phyloP scores from a whole-genome alignment of 176 grass and related monocot species.

The Hordeum marinum region DNA sequence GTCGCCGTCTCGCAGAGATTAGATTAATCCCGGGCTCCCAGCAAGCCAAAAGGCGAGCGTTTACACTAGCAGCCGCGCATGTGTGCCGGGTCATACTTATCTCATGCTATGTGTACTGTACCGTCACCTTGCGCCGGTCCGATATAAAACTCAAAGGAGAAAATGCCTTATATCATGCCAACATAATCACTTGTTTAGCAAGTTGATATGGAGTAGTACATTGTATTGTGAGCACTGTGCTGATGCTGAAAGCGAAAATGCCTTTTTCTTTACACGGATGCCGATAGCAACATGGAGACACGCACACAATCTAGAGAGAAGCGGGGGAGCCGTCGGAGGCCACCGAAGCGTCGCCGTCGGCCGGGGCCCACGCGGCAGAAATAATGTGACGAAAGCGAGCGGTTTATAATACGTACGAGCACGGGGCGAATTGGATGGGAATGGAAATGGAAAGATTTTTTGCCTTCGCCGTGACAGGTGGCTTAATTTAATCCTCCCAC shows the following conservation, averaged over 20 bases:
- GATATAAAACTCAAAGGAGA: background rate
- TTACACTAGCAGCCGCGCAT: background rate
- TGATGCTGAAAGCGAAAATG: background rate
- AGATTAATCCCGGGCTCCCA: background rate
- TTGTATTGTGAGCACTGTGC: too few species aligned
- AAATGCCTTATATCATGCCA: background rate
- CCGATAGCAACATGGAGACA: background rate
- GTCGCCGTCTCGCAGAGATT: background rate
- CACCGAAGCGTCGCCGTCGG: background rate
- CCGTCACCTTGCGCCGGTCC: background rate
- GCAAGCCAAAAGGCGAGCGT: background rate
- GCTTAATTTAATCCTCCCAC: constrained; percentile 3
- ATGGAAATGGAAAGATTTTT: background rate
- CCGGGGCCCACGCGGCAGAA: background rate
- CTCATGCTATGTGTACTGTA: background rate
- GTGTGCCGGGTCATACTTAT: background rate
- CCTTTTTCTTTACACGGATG: background rate
- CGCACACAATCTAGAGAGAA: background rate
- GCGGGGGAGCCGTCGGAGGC: background rate
- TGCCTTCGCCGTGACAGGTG: background rate
- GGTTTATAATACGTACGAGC: constrained; percentile 12
- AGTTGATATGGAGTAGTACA: background rate
- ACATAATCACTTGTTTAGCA: background rate
- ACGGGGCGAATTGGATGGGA: background rate
- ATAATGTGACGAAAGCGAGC: constrained; percentile 12